phyloP scores from a whole-genome alignment of 768 basidiomycete species.

The Rhizopogon vesiculosus region DNA sequence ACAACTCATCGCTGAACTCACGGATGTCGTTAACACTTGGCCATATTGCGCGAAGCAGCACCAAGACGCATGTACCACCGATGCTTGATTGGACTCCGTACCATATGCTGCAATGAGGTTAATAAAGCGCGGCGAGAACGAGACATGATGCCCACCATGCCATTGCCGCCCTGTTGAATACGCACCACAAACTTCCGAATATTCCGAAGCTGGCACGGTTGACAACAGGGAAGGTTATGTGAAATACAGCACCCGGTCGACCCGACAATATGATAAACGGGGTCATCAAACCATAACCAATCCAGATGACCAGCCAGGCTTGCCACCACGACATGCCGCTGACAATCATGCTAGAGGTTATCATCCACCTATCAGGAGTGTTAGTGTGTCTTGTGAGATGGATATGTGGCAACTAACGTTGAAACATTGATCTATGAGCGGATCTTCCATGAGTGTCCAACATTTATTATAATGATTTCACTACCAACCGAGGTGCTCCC shows the following conservation, averaged over 20 bases:
- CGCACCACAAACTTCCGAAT: slow-evolving; percentile 69
- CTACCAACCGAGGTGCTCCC: slow-evolving; percentile 53
- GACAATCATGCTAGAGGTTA: slow-evolving; percentile 62
- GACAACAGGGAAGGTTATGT: slow-evolving; percentile 65
- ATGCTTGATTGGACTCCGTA: slow-evolving; percentile 72
- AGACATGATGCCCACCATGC: slow-evolving; percentile 45
- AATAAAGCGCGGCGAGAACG: not conserved
- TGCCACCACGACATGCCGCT: slow-evolving; percentile 73
- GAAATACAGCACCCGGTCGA: slow-evolving; percentile 65
- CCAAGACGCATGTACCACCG: slow-evolving; percentile 64
- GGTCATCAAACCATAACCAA: slow-evolving; percentile 51
- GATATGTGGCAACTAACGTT: not conserved
- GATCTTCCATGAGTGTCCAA: not conserved
- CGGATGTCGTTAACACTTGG: slow-evolving; percentile 60
- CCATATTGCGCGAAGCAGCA: slow-evolving; percentile 68
- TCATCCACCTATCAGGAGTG: slow-evolving; percentile 52
- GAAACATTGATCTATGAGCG: not conserved
- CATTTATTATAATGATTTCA: not conserved
- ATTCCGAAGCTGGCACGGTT: slow-evolving; percentile 65
- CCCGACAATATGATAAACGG: slow-evolving; percentile 69
- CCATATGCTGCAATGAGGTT: slow-evolving; percentile 43
- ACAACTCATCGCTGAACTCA: slow-evolving; percentile 23
- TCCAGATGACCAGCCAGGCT: slow-evolving; percentile 71
- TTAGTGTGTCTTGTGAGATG: not conserved
- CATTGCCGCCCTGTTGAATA: slow-evolving; percentile 64